Percentiles rank a stretch among this genome's conserved stretches.
phyloP scores from a whole-genome alignment of 2,329 filamentous ascomycete genomes.

The Blastomyces percursus region DNA sequence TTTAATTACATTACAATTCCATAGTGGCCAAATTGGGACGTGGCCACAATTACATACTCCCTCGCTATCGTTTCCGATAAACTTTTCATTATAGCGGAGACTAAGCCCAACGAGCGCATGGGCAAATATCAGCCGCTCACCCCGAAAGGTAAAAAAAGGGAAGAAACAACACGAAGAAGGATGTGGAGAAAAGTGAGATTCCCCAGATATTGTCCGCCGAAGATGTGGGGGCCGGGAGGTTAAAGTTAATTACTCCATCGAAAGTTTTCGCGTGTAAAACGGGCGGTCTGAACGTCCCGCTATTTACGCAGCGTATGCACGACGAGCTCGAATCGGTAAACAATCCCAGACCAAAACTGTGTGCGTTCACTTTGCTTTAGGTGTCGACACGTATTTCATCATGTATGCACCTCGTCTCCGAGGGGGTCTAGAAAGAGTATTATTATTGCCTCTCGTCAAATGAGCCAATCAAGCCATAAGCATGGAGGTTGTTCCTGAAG shows the following conservation, averaged over 20 bases:
- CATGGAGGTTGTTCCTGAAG: neutral
- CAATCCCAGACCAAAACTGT: neutral
- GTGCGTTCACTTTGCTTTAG: neutral
- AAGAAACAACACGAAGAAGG: neutral
- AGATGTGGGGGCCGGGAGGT: neutral
- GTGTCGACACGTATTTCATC: too few species aligned
- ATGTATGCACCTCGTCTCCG: neutral
- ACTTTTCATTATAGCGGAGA: neutral
- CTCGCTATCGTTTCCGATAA: neutral
- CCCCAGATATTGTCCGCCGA: neutral
- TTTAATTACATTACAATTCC: too few species aligned
- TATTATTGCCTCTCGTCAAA: neutral
- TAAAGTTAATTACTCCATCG: neutral
- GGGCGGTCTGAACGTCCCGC: neutral
- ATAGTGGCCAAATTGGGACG: too few species aligned
- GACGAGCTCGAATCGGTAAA: neutral
- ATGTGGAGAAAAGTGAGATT: neutral
- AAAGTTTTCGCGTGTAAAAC: neutral
- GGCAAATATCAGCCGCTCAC: neutral
- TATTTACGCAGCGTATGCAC: neutral
- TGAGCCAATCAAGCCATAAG: neutral
- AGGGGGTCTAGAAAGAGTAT: neutral
- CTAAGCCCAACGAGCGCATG: neutral
- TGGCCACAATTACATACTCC: too few species aligned
- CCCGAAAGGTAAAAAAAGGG: neutral